Percentiles rank a stretch among this genome's conserved stretches.
phyloP scores from a whole-genome alignment of 2,329 filamentous ascomycete species.

The Talaromyces sp. region DNA sequence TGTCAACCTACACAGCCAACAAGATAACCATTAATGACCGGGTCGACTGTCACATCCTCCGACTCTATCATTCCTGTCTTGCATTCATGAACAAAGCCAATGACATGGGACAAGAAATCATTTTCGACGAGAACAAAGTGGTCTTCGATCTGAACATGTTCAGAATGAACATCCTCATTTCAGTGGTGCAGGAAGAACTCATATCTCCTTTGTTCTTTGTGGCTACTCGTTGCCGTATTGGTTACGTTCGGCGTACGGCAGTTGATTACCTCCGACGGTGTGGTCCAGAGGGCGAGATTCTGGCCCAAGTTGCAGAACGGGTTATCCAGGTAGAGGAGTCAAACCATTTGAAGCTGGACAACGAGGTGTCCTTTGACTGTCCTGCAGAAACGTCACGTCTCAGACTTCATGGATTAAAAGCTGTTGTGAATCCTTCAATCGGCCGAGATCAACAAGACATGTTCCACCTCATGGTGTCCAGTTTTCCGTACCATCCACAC shows the following conservation, averaged over 20 bases:
- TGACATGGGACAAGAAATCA: conserved; percentile 7
- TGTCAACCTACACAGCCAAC: not conserved
- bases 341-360: not conserved
- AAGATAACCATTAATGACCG: not conserved
- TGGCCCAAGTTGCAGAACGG: conserved; percentile 2
- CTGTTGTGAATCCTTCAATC: too few species aligned
- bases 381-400: conserved; percentile 6
- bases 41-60: conserved; percentile 9
- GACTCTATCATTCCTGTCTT: conserved; percentile 5
- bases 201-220: conserved; percentile 10
- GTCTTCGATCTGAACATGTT: conserved; percentile 8
- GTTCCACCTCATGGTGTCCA: conserved; percentile 4
- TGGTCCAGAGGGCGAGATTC: not conserved
- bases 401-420: conserved; percentile 2
- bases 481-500: conserved; percentile 5
- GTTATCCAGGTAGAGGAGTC: conserved; percentile 4
- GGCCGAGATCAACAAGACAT: not conserved
- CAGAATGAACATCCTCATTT: not conserved
- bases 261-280: conserved; percentile 4
- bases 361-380: not conserved
- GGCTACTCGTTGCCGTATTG: conserved; percentile 7
- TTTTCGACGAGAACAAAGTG: conserved; percentile 6
- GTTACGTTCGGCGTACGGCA: conserved; percentile 2
- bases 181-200: conserved; percentile 2
- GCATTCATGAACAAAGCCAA: conserved; percentile 5